A percentile compares a stretch with the other conserved stretches of the same genome.
phyloP scores from a whole-genome alignment of 2,329 filamentous ascomycete genomes.

The Alternaria gansuensis region DNA sequence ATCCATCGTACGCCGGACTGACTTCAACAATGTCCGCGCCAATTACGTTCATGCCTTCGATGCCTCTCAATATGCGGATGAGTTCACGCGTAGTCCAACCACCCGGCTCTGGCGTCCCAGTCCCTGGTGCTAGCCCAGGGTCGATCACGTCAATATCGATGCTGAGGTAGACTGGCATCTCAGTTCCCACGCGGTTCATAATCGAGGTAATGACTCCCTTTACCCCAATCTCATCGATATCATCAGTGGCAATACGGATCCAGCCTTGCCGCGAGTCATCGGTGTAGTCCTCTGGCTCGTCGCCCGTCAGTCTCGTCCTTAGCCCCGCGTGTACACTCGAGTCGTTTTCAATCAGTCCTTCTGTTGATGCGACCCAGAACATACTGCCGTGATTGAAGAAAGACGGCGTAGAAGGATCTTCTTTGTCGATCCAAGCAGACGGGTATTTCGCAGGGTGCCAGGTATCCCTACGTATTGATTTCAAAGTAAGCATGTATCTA shows the following conservation, averaged over 20 bases:
- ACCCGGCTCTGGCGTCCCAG: constrained; percentile 87
- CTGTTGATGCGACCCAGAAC: constrained; percentile 87
- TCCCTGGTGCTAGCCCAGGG: constrained; percentile 76
- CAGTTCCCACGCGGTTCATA: constrained; percentile 73
- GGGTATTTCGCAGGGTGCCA: constrained; percentile 87
- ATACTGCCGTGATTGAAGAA: constrained; percentile 89
- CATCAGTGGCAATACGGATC: constrained; percentile 80
- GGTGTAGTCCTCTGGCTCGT: constrained; percentile 73
- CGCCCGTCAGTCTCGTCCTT: constrained; percentile 74
- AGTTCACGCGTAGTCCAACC: constrained; percentile 92
- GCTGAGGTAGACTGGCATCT: constrained; percentile 81
- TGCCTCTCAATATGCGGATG: constrained; percentile 80
- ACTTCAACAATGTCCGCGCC: constrained; percentile 93
- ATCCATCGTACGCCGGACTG: constrained; percentile 82
- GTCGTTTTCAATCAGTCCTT: constrained; percentile 78
- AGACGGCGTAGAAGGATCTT: constrained; percentile 67
- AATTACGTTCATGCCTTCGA: constrained; percentile 84
- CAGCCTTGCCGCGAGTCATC: constrained; percentile 79
- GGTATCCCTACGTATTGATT: constrained; percentile 60
- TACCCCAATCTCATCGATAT: constrained; percentile 83
- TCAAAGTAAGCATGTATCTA: background rate
- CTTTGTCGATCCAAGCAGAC: constrained; percentile 70
- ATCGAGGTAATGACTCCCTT: constrained; percentile 75
- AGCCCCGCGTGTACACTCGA: constrained; percentile 84
- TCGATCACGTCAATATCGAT: constrained; percentile 85